Percentiles rank a stretch among this genome's conserved stretches.
These are phyloP conservation scores for Phialocephala subalpina DNA, from an alignment of 2,329 filamentous ascomycete species.

Conservation along the genomic window DNA sequence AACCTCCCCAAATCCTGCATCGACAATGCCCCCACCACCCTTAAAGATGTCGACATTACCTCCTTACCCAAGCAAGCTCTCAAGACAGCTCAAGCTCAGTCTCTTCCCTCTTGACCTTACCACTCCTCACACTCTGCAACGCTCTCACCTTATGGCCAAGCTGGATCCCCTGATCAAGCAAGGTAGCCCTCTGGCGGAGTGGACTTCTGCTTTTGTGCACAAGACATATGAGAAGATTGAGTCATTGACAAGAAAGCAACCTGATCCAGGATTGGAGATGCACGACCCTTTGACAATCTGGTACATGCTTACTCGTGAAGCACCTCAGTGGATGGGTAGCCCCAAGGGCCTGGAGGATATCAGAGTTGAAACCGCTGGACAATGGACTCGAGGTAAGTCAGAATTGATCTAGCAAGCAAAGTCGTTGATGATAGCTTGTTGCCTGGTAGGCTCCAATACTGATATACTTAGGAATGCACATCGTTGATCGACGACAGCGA, in stretches of 20 bases:
- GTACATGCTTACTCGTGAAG: conserved; percentile 73
- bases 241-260: conserved; percentile 64
- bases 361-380: conserved; percentile 85
- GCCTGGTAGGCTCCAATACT: background rate
- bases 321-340: conserved; percentile 65
- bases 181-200: conserved; percentile 77
- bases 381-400: conserved; percentile 82
- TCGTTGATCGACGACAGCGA: conserved; percentile 76
- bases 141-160: conserved; percentile 63
- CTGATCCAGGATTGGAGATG: conserved; percentile 67
- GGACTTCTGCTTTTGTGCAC: conserved; percentile 76
- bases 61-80: conserved; percentile 70
- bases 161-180: conserved; percentile 63
- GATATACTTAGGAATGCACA: conserved; percentile 67
- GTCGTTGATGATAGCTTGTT: background rate
- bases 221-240: conserved; percentile 76
- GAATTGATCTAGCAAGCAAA: background rate
- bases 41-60: conserved; percentile 58
- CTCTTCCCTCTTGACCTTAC: conserved; percentile 84
- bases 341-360: conserved; percentile 76
- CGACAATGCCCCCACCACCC: conserved; percentile 80
- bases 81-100: conserved; percentile 69
- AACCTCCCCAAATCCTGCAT: conserved; percentile 75
- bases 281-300: conserved; percentile 83
- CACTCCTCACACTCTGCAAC: conserved; percentile 70